These are phyloP conservation scores for Coniochaeta pulveracea DNA, from an alignment of 2,329 filamentous ascomycete species.

Conservation along the genomic window DNA sequence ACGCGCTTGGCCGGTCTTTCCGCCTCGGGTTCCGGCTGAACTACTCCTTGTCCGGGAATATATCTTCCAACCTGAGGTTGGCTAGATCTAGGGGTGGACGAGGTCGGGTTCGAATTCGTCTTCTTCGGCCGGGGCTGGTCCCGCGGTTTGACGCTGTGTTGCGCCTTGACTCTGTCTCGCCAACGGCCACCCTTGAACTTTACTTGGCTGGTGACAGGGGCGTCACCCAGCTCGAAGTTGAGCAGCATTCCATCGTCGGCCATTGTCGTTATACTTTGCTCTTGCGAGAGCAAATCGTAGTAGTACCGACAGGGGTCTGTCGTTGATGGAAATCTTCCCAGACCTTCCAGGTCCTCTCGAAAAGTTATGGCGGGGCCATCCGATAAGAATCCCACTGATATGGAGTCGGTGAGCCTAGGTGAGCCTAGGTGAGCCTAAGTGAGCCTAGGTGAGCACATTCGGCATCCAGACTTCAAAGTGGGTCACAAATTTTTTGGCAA, in stretches of 20 bases:
- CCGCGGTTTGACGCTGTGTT: constrained; percentile 40
- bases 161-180: constrained; percentile 77
- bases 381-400: no score
- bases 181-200: constrained; percentile 85
- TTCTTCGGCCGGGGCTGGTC: constrained; percentile 4
- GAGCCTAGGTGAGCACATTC: no score
- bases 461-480: no score
- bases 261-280: constrained; percentile 40
- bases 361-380: no score
- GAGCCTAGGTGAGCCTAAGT: no score
- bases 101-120: neutral
- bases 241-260: constrained; percentile 90
- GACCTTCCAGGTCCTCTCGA: no score
- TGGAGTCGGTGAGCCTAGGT: no score
- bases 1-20: constrained; percentile 16
- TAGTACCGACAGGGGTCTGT: neutral
- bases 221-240: constrained; percentile 74
- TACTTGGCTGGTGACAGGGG: constrained; percentile 47
- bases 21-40: constrained; percentile 8
- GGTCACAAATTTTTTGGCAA: no score
- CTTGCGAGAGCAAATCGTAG: no score
- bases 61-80: neutral
- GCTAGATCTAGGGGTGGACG: neutral
- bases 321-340: no score
- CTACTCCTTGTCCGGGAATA: constrained; percentile 1